Evolutionary conservation across 805 yeast species (phyloP).

Genomic region (Wickerhamiella siamensis): DNA sequence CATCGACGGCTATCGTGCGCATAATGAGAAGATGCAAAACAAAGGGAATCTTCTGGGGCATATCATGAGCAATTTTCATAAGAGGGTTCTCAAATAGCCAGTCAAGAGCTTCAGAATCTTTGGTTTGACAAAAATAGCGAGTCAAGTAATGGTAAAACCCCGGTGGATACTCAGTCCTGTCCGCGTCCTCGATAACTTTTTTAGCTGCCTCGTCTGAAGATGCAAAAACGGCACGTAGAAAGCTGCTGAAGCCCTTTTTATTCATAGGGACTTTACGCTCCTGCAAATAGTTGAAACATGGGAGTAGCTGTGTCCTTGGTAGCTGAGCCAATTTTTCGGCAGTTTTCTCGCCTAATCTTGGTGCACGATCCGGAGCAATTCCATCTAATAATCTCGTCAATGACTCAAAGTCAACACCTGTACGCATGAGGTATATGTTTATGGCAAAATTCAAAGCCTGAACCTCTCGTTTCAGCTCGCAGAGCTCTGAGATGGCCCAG

Average conservation of each 20-base stretch:
- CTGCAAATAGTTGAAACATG: neutral
- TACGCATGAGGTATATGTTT: neutral
- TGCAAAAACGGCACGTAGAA: neutral
- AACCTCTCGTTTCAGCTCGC: neutral
- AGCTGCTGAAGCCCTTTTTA: neutral
- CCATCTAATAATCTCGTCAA: neutral
- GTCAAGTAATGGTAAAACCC: conserved; percentile 14
- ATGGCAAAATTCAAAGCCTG: neutral
- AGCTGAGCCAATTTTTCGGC: neutral
- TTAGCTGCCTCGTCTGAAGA: neutral
- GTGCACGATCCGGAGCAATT: neutral
- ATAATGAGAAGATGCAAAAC: conserved; percentile 15
- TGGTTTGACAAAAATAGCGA: conserved; percentile 4
- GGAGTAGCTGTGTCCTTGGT: neutral
- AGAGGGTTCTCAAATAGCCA: conserved; percentile 9
- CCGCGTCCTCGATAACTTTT: neutral
- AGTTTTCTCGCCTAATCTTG: neutral
- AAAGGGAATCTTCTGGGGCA: conserved; percentile 8
- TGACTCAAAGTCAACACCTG: neutral
- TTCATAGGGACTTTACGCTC: neutral
- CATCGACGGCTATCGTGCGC: conserved; percentile 19
- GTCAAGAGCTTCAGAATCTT: conserved; percentile 5
- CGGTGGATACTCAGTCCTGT: conserved; percentile 2
- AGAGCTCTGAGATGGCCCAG: neutral
- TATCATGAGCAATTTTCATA: conserved; percentile 5